Percentiles rank a stretch among this genome's conserved stretches.
Evolutionary conservation across 2,329 filamentous ascomycete species (phyloP).

Genomic region (Nemania sp.): DNA sequence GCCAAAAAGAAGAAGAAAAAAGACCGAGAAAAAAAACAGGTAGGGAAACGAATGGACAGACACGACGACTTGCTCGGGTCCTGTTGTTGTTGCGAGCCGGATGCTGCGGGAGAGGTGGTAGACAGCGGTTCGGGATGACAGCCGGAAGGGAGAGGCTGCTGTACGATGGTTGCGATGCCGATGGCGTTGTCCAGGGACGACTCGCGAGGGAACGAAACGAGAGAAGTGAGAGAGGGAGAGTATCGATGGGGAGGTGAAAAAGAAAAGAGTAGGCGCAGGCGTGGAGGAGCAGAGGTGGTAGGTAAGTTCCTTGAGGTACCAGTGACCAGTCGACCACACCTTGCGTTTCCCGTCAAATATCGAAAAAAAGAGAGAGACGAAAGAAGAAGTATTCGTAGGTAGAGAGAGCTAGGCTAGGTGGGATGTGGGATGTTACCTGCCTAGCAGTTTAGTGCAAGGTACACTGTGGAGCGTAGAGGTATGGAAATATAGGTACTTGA

Average conservation of each 20-base stretch:
- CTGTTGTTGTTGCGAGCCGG: slow-evolving; percentile 22
- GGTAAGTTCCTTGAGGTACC: not conserved
- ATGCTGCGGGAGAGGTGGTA: slow-evolving; percentile 30
- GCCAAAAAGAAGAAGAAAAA: slow-evolving; percentile 26
- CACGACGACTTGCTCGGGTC: slow-evolving; percentile 36
- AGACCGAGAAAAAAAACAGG: slow-evolving; percentile 22
- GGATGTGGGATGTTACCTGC: too few species aligned
- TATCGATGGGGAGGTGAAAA: slow-evolving; percentile 21
- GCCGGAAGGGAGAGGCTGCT: slow-evolving; percentile 30
- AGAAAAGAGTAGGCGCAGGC: slow-evolving; percentile 24
- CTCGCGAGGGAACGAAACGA: slow-evolving; percentile 23
- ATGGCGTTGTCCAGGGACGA: slow-evolving; percentile 28
- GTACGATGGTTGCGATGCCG: slow-evolving; percentile 32
- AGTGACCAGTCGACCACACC: not conserved
- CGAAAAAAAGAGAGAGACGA: too few species aligned
- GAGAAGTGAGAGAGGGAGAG: slow-evolving; percentile 13
- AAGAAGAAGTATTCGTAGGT: too few species aligned
- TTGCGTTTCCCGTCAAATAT: not conserved
- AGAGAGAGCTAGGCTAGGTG: too few species aligned
- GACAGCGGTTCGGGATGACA: slow-evolving; percentile 34
- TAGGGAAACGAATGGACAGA: slow-evolving; percentile 37
- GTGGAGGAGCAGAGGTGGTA: slow-evolving; percentile 1
- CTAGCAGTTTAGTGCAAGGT: too few species aligned
- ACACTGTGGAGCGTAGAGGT: too few species aligned
- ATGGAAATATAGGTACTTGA: too few species aligned